Percentiles rank a stretch among this genome's conserved stretches.
phyloP scores from a whole-genome alignment of 2,329 filamentous ascomycete genomes.

The Meredithiella fracta region DNA sequence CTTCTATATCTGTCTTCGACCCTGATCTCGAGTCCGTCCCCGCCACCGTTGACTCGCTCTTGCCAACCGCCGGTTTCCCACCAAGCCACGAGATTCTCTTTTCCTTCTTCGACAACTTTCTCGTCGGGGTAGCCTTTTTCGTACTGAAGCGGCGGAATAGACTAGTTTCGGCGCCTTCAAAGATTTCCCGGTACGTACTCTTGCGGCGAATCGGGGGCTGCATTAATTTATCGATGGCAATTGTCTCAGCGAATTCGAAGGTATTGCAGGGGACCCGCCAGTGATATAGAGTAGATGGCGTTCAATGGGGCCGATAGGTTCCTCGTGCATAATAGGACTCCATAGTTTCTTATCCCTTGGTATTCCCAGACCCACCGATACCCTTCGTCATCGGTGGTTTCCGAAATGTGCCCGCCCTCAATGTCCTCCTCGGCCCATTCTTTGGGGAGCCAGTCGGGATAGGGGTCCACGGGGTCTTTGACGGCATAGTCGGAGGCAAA shows the following conservation, averaged over 20 bases:
- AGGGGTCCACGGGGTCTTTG: not conserved
- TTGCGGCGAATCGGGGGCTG: conserved; percentile 7
- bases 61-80: too few relatives aligned
- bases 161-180: not conserved
- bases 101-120: too few relatives aligned
- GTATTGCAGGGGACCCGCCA: conserved; percentile 23
- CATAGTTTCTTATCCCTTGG: conserved; percentile 27
- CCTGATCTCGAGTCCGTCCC: not conserved
- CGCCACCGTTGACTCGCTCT: too few relatives aligned
- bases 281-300: conserved; percentile 30
- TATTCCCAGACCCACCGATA: conserved; percentile 40
- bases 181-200: conserved; percentile 4
- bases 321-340: conserved; percentile 32
- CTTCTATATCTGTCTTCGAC: not conserved
- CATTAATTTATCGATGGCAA: not conserved
- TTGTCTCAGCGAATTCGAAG: not conserved
- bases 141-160: too few relatives aligned
- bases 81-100: too few relatives aligned
- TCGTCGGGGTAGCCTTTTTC: too few relatives aligned
- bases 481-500: not conserved
- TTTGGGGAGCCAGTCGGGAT: conserved; percentile 7
- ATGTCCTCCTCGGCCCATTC: conserved; percentile 15
- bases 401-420: conserved; percentile 12
- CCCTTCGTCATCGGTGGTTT: conserved; percentile 18
- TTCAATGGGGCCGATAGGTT: conserved; percentile 37